Base-by-base conservation (phyloP, 495 filamentous ascomycete genomes). In the Penicillium paradoxum region DNA sequence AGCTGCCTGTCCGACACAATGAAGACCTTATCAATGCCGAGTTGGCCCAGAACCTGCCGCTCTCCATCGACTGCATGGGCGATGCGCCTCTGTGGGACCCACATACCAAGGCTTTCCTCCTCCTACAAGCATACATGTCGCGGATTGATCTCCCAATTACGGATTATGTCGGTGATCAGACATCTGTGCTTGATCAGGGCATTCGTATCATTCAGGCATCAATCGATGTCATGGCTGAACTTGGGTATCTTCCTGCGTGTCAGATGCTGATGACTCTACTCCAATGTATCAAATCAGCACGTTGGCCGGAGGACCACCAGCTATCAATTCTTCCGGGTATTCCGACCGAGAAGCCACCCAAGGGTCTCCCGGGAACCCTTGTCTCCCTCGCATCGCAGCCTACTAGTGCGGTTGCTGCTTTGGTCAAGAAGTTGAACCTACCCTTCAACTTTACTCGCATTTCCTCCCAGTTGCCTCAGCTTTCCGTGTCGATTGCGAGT, bases 21-120 rank as follows among this genome's bases (percentile, higher is more conserved):
- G 93, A 99, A 71, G 93, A 99, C 68, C 84, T 99, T 32, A 91
- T 99, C 76, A 99, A 99, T 65, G 85, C 83, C 1, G 91, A 97
- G 62, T 76, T 99, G 3, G 88, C 91, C 2, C 83, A 83, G 34
- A 87, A 89, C 55, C 75, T 97, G 0, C 88, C 88, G 0, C 65
- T 91, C 24, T 74, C 78, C 15, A 84, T 69, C 27, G 80, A 88
- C 17, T 69, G 75, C 8, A 86, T 96, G 63, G 85, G 85, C 18
- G 78, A 78, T 37, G 65, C 95, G 41, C 92, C 90, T 0, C 89
- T 97, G 85, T 97, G 93, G 91, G 93, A 99, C 71, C 93, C 93
- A 13, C 93, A 99, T 66, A 88, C 97, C 59, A 99, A 99, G 64
- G 87, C 95, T 0, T 97, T 96, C 72, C 73, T 99, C 30, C 77